phyloP scores from a whole-genome alignment of 75 land plant species.

The Pinus tabuliformis region DNA sequence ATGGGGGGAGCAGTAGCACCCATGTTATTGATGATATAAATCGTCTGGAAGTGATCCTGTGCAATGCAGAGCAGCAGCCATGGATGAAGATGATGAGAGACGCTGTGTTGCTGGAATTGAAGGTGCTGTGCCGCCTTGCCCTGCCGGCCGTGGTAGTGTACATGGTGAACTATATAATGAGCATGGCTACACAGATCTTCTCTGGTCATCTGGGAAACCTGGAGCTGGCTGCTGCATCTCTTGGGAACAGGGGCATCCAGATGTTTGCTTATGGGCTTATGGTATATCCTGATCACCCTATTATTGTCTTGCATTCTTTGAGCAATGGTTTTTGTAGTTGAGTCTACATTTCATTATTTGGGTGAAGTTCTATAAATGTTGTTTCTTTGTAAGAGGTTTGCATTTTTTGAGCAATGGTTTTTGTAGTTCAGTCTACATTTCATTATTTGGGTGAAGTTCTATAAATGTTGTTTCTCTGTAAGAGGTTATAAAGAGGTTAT shows the following conservation, averaged over 20 bases:
- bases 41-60: not conserved
- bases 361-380: too few relatives aligned
- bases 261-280: conserved; percentile 63
- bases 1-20: not conserved
- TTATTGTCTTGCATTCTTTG: too few relatives aligned
- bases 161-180: conserved; percentile 58
- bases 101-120: not conserved
- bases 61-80: not conserved
- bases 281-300: conserved; percentile 20
- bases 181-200: conserved; percentile 51
- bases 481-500: too few relatives aligned
- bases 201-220: conserved; percentile 73
- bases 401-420: too few relatives aligned
- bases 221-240: conserved; percentile 72
- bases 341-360: too few relatives aligned
- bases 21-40: not conserved
- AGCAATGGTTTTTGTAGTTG: too few relatives aligned
- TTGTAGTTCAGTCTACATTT: too few relatives aligned
- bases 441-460: too few relatives aligned
- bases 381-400: too few relatives aligned
- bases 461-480: too few relatives aligned
- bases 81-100: not conserved
- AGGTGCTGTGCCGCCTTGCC: conserved; percentile 41
- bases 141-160: conserved; percentile 65
- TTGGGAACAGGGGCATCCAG: conserved; percentile 61